Evolutionary conservation across 192 early-diverging fungal genomes (phyloP), one percentile per base, ranked within the genome.

Genomic region (Backusella macrospora): DNA sequence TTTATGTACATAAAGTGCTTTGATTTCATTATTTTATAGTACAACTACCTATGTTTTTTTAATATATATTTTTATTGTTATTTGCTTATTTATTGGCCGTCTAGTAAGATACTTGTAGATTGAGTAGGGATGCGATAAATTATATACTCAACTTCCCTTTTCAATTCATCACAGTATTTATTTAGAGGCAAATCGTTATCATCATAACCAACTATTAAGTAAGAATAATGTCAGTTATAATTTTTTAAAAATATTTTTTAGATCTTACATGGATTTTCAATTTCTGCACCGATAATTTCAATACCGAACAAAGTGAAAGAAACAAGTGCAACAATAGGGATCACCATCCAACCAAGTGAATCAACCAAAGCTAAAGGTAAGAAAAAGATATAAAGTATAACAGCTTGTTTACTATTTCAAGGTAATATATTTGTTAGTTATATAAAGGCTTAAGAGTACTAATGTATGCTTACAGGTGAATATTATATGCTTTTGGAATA

Each of bases 231-330:
- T 75, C 4, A 62, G 18, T 26, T 15, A 12, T 5, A 7, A 21
- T 23, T 52, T 26, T 77, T 89, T 88, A 75, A 92, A 23, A 15
- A 29, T 64, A 29, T 39, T 0, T 42, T 16, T 43, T 14, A 38
- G 18, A 29, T 26, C 75, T 70, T 76, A 76, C 75, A 94, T 21
- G 94, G 94, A 79, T 96, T 94, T 76, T 96, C 93, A 66, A 96
- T 93, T 83, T 95, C 90, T 10, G 82, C 79, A 55, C 91, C 92
- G 75, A 95, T 95, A 44, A 82, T 83, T 70, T 90, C 86, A 76
- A 94, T 90, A 70, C 94, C 94, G 67, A 95, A 87, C 64, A 93
- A 80, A 9, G 83, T 87, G 76, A 93, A 93, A 6, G 87, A 76
- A 37, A 89, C 85, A 3, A 96, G 70, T 42, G 85, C 74, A 45